Percentiles rank a stretch among this genome's conserved stretches.
Conservation (phyloP, 306 rosid genomes). For the Carpinus viminea region DNA sequence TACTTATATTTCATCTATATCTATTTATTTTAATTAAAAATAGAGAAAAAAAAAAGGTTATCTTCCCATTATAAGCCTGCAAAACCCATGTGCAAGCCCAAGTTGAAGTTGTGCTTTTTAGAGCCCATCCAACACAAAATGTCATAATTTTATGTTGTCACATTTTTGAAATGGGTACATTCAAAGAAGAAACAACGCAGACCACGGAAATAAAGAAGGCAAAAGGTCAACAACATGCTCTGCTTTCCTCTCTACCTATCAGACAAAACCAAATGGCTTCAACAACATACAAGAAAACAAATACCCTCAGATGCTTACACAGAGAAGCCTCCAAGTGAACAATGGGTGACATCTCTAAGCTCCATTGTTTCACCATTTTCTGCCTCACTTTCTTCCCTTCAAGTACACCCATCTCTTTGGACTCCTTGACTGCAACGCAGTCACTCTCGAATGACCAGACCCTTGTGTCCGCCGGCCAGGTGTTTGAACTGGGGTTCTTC, state of each 20-base stretch:
- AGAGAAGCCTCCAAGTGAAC: slow-evolving; percentile 17
- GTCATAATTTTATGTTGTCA: background rate
- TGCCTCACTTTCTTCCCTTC: slow-evolving; percentile 30
- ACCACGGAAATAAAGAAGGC: slow-evolving; percentile 10
- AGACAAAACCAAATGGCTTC: slow-evolving; percentile 27
- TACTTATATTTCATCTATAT: too few species aligned
- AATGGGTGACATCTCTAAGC: slow-evolving; percentile 38
- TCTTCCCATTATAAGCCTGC: background rate
- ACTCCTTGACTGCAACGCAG: slow-evolving; percentile 48
- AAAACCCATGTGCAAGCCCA: background rate
- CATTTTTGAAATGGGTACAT: background rate
- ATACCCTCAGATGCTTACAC: slow-evolving; percentile 9
- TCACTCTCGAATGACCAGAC: slow-evolving; percentile 43
- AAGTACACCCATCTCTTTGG: slow-evolving; percentile 25
- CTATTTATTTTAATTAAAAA: too few species aligned
- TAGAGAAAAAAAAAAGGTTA: background rate
- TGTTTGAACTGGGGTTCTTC: slow-evolving; percentile 64
- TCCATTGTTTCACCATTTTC: slow-evolving; percentile 19
- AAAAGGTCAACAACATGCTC: slow-evolving; percentile 23
- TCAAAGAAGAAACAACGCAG: slow-evolving; percentile 6
- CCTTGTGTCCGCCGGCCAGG: slow-evolving; percentile 40
- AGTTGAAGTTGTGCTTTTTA: background rate
- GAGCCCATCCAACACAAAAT: background rate
- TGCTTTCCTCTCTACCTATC: slow-evolving; percentile 9
- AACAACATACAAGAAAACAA: slow-evolving; percentile 16